Conservation (phyloP, 2,329 filamentous ascomycete species). For the Neonectria magnoliae region DNA sequence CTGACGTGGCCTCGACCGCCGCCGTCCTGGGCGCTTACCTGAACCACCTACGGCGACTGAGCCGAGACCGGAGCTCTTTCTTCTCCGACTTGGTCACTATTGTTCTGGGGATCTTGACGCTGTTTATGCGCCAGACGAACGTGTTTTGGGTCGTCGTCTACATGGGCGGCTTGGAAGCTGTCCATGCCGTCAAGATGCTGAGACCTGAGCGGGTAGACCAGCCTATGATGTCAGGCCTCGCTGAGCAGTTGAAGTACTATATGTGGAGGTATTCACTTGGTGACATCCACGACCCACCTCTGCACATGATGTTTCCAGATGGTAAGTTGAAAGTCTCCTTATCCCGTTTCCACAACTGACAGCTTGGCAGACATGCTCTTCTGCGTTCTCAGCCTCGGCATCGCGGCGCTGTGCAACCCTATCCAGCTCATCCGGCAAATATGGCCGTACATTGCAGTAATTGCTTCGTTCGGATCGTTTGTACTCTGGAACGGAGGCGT, state of each 20-base stretch:
- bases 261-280: constrained; percentile 58
- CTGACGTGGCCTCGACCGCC: constrained; percentile 84
- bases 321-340: constrained; percentile 51
- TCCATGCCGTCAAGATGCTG: constrained; percentile 61
- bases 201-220: constrained; percentile 45
- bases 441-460: constrained; percentile 70
- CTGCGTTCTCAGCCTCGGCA: constrained; percentile 70
- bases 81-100: constrained; percentile 58
- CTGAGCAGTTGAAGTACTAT: constrained; percentile 51
- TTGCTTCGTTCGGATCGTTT: constrained; percentile 77
- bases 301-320: constrained; percentile 59
- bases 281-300: constrained; percentile 64
- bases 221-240: constrained; percentile 46
- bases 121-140: constrained; percentile 92
- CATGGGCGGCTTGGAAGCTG: constrained; percentile 69
- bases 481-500: constrained; percentile 90
- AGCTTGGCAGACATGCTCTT: constrained; percentile 60
- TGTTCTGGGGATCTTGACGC: constrained; percentile 68
- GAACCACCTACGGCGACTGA: constrained; percentile 60
- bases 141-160: constrained; percentile 93
- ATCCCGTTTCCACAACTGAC: constrained; percentile 24
- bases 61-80: constrained; percentile 44
- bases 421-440: constrained; percentile 56
- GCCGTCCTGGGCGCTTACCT: constrained; percentile 77
- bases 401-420: constrained; percentile 65